Evolutionary conservation across 169 alveolate species (phyloP), one percentile per base, ranked within the genome.

Genomic region (Eimeria zaria): DNA sequence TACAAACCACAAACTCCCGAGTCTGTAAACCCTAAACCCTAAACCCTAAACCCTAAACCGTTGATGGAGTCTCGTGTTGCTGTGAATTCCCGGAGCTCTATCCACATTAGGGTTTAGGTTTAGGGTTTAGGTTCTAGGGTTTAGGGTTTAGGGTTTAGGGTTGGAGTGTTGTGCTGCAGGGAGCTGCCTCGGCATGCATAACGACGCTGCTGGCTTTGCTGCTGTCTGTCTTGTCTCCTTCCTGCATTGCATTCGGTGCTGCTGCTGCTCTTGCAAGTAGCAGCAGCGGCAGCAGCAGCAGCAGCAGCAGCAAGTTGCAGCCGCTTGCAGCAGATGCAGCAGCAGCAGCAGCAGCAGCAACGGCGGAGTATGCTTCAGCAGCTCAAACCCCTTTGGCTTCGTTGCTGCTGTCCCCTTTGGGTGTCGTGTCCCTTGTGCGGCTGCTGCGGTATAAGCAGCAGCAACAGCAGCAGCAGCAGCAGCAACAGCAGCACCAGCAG

Each of bases 371-470:
- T 22, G 88, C 88, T 22, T 36, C 88, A 36, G 88, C 88, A 76
- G 88, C 33, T 24, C 88, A 76, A 22, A 62, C 39, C 58, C 88
- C 88, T 27, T 41, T 76, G 88, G 88, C 88, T 22, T 76, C 88
- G 39, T 24, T 76, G 64, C 64, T 76, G 88, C 88, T 76, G 64
- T 76, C 88, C 16, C 88, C 88, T 30, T 9, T 76, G 3, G 44
- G 88, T 44, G 64, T 48, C 3, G n/a, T 76, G 39, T 44, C 88
- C 39, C 88, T 76, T 24, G 64, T 76, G 62, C 51, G 88, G 88
- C 88, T 76, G 8, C 60, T 76, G 88, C 88, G 62, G 51, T 33
- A 41, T 48, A 36, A 76, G 62, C 88, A 76, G 88, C 88, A 76
- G 88, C 88, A 76, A 36, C 88, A 76, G 60, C 80, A 69, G 14